These are phyloP conservation scores for Leucogyrophana mollusca DNA, from an alignment of 768 basidiomycete genomes.

Conservation along the genomic window DNA sequence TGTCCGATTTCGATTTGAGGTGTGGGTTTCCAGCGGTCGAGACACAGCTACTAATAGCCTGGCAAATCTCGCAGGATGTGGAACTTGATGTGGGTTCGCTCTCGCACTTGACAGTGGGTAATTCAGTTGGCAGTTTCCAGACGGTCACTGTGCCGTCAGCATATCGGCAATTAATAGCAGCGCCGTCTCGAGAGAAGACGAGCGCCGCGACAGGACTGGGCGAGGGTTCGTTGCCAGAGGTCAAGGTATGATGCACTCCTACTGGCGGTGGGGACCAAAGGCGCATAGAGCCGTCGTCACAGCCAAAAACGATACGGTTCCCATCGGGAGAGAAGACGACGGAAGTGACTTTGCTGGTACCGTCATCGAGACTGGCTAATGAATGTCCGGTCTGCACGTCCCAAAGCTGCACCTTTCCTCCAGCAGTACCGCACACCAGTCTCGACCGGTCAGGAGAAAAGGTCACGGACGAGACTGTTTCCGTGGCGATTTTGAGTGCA, in stretches of 20 bases:
- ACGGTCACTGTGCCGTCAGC: constrained; percentile 8
- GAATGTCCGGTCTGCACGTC: constrained; percentile 13
- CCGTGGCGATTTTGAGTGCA: constrained; percentile 2
- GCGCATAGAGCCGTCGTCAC: constrained; percentile 17
- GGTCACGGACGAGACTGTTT: not conserved
- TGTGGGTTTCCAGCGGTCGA: no score
- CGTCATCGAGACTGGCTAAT: constrained; percentile 3
- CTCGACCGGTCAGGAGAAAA: constrained; percentile 15
- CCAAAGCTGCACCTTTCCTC: constrained; percentile 18
- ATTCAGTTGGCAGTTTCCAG: constrained; percentile 9
- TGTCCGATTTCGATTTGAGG: constrained; percentile 5
- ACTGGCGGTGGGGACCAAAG: constrained; percentile 16
- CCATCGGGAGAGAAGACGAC: constrained; percentile 10
- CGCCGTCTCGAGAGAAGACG: constrained; percentile 9
- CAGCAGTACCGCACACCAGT: constrained; percentile 18
- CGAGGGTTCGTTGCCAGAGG: not conserved
- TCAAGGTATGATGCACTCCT: constrained; percentile 8
- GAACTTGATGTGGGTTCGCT: no score
- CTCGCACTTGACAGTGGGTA: no score
- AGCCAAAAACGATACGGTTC: constrained; percentile 13
- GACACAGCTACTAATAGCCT: no score
- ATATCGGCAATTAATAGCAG: constrained; percentile 9
- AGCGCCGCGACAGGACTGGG: constrained; percentile 5
- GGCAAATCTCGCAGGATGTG: no score
- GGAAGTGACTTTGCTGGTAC: constrained; percentile 14